These are phyloP conservation scores for Dendrocalamus latiflorus DNA, from an alignment of 202 grass and related monocot species.

Conservation along the genomic window DNA sequence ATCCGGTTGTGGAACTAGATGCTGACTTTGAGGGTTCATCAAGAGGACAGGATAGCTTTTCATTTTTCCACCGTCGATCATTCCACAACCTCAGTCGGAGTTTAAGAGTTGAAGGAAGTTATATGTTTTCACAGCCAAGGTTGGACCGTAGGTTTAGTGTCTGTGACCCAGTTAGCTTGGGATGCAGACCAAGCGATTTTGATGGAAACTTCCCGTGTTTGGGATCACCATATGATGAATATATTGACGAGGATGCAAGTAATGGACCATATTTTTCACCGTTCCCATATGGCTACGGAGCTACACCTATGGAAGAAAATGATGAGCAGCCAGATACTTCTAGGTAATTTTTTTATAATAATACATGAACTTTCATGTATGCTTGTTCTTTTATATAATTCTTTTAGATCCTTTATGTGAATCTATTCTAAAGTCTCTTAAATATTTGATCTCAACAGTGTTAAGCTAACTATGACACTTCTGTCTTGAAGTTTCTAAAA, in stretches of 20 bases:
- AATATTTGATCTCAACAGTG: background rate
- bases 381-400: background rate
- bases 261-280: constrained; percentile 45
- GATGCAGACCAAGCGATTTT: constrained; percentile 65
- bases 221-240: constrained; percentile 56
- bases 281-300: constrained; percentile 49
- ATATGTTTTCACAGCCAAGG: constrained; percentile 49
- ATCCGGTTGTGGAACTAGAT: constrained; percentile 72
- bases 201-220: constrained; percentile 58
- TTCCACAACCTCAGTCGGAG: constrained; percentile 83
- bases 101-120: constrained; percentile 68
- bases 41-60: constrained; percentile 45
- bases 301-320: constrained; percentile 42
- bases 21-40: constrained; percentile 87
- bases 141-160: constrained; percentile 85
- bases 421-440: background rate
- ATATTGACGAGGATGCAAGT: constrained; percentile 47
- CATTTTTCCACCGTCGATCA: constrained; percentile 68
- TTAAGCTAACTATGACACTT: background rate
- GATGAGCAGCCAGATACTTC: constrained; percentile 33
- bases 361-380: background rate
- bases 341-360: constrained; percentile 46
- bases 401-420: background rate
- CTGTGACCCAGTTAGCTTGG: constrained; percentile 52
- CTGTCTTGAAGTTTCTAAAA: constrained; percentile 4